Percentiles rank a stretch among this genome's conserved stretches.
Conservation (phyloP, 2,329 filamentous ascomycete genomes). For the Ampelomyces quisqualis region DNA sequence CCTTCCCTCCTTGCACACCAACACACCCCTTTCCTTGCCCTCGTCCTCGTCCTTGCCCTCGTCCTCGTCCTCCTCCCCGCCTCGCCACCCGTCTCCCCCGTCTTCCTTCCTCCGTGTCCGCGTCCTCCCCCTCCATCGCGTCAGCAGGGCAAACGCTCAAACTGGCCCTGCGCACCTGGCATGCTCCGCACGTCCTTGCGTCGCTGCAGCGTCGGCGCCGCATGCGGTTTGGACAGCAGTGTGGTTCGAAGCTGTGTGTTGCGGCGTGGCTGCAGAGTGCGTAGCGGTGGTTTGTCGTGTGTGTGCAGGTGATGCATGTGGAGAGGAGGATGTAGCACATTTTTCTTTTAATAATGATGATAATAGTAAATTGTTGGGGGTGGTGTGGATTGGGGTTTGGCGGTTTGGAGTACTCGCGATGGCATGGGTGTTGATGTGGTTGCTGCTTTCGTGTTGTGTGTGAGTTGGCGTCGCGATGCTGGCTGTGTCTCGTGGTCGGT, state of each 20-base stretch:
- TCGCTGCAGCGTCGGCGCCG: constrained; percentile 9
- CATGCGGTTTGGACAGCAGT: constrained; percentile 30
- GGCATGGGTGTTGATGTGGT: not conserved
- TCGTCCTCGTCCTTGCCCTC: not conserved
- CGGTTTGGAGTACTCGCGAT: not conserved
- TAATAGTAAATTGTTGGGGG: not conserved
- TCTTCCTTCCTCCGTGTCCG: not conserved
- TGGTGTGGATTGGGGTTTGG: not conserved
- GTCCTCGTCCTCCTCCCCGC: not conserved
- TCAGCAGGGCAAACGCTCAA: constrained; percentile 16
- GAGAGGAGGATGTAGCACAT: constrained; percentile 32
- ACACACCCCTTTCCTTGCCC: too few species aligned
- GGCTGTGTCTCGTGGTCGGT: not conserved
- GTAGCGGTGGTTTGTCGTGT: constrained; percentile 18
- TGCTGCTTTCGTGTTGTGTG: not conserved
- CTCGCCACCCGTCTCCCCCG: not conserved
- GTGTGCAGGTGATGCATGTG: constrained; percentile 19
- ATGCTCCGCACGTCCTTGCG: constrained; percentile 10
- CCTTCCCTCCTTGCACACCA: not conserved
- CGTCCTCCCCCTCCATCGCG: not conserved
- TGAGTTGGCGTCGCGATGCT: not conserved
- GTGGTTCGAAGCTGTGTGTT: constrained; percentile 18
- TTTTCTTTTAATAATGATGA: not conserved
- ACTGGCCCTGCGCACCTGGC: constrained; percentile 14
- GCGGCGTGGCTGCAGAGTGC: constrained; percentile 25